Base-by-base conservation (phyloP, 495 filamentous ascomycete species). In the Glarea lozoyensis region DNA sequence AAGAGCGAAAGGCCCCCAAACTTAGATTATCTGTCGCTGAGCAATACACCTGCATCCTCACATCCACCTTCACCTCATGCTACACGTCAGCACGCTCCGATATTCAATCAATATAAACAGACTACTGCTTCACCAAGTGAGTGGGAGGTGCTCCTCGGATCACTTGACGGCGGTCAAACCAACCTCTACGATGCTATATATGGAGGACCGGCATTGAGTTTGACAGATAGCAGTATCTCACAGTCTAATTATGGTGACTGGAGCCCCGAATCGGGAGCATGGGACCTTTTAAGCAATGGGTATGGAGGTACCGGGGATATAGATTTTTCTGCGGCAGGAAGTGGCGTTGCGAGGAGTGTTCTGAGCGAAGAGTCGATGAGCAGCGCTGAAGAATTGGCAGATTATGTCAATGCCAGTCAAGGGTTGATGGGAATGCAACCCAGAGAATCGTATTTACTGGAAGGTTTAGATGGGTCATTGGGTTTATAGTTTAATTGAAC, bases 101-200 rank as follows among this genome's bases (percentile, higher is more conserved):
- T 27, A 37, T n/a, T 37, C 40, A 4, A 41, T 55, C 40, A 4
- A 37, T 21, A 10, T 29, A 34, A 4, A 41, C 24, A 10, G 11
- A 13, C 40, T 6, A 42, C 67, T 29, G 68, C 80, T 7, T 75
- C 78, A 2, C 60, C 78, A 41, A 68, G 76, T 0, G 86, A 89
- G 48, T 92, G 86, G 87, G 86, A 89, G 56, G 73, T 78, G 10
- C 70, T 92, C 1, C 66, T 89, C 13, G 78, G 80, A 30, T 78
- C 78, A 25, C 77, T 94, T 63, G 87, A 92, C 46, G 77, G 78
- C 24, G 85, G 82, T 3, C 76, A 76, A 53, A 77, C 79, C 12
- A 89, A 86, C 55, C 78, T 90, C 9, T 92, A 88, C 68, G 85
- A 84, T 48, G 78, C 81, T 9, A 87, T 90, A 40, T 89, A 89